Conservation (phyloP, 2,329 filamentous ascomycete genomes). For the Colletotrichum cuscutae region DNA sequence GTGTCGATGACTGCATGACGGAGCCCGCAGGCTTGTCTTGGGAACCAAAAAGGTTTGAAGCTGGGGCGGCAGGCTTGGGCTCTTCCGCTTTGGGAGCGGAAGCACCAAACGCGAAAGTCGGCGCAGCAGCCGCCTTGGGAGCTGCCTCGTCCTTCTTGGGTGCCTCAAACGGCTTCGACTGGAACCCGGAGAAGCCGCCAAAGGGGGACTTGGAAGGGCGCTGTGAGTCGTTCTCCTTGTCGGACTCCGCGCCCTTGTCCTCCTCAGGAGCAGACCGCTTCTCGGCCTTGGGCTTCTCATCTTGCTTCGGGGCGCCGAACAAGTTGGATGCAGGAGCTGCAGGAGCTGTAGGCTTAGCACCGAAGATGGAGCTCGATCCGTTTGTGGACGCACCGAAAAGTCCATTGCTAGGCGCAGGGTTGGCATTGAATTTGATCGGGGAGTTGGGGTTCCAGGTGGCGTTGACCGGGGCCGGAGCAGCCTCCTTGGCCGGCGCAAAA, state of each 20-base stretch:
- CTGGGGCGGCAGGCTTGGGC: conserved; percentile 36
- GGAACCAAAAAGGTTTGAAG: conserved; percentile 39
- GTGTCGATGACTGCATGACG: conserved; percentile 43
- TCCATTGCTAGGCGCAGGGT: conserved; percentile 37
- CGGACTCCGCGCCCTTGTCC: conserved; percentile 51
- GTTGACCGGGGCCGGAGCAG: conserved; percentile 44
- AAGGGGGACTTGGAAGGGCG: conserved; percentile 44
- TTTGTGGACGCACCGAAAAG: conserved; percentile 39
- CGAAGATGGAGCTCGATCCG: conserved; percentile 47
- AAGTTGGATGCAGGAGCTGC: conserved; percentile 44
- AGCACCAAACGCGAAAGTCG: conserved; percentile 33
- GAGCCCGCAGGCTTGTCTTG: conserved; percentile 33
- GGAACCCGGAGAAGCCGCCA: conserved; percentile 44
- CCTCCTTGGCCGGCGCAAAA: conserved; percentile 48
- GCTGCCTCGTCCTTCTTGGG: conserved; percentile 27
- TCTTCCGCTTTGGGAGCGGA: conserved; percentile 32
- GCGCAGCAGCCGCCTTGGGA: conserved; percentile 23
- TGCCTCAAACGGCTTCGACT: conserved; percentile 43
- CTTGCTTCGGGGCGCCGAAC: conserved; percentile 49
- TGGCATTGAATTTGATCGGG: conserved; percentile 65
- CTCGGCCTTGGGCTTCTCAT: conserved; percentile 38
- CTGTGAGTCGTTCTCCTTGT: conserved; percentile 56
- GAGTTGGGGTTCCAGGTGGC: conserved; percentile 60
- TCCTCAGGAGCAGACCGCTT: conserved; percentile 37
- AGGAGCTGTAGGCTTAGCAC: conserved; percentile 46